Percentiles rank a stretch among this genome's conserved stretches.
Evolutionary conservation across 768 basidiomycete genomes (phyloP).

Genomic region (Pulveroboletus sp.): DNA sequence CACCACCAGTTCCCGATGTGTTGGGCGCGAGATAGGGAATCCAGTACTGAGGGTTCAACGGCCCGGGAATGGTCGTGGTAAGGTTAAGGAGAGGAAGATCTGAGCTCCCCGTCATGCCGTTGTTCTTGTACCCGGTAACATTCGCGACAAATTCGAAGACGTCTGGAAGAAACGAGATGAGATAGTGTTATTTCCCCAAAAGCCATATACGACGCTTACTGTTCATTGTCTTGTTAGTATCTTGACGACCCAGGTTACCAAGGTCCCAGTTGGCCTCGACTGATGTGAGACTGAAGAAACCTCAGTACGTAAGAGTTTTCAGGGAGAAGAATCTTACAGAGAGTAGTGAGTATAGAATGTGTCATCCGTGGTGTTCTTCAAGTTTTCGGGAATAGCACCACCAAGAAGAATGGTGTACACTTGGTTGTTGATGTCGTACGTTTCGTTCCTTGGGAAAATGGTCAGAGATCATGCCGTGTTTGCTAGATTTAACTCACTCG

Average conservation of each 20-base stretch:
- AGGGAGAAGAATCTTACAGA: conserved; percentile 10
- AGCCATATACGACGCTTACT: conserved; percentile 5
- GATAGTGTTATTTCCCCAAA: not conserved
- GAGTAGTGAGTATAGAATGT: conserved; percentile 63
- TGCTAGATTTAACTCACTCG: conserved; percentile 38
- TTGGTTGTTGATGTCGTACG: conserved; percentile 40
- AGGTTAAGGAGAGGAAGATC: conserved; percentile 38
- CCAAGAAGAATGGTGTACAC: conserved; percentile 45
- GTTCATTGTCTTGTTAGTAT: conserved; percentile 42
- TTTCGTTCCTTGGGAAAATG: conserved; percentile 19
- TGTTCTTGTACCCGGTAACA: conserved; percentile 43
- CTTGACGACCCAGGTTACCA: conserved; percentile 52
- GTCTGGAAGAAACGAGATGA: conserved; percentile 29
- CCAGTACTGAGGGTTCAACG: conserved; percentile 37
- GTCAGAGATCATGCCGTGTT: not conserved
- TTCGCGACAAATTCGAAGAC: conserved; percentile 52
- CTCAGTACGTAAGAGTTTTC: not conserved
- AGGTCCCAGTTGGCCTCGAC: conserved; percentile 61
- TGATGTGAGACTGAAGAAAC: conserved; percentile 38
- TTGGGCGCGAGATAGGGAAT: conserved; percentile 43
- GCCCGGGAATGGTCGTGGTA: conserved; percentile 38
- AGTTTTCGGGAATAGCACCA: conserved; percentile 39
- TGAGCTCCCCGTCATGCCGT: conserved; percentile 25
- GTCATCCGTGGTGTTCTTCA: conserved; percentile 45
- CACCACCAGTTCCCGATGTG: conserved; percentile 35